Evolutionary conservation across 2,329 filamentous ascomycete species (phyloP).

Genomic region (Teratosphaeriaceae sp.): DNA sequence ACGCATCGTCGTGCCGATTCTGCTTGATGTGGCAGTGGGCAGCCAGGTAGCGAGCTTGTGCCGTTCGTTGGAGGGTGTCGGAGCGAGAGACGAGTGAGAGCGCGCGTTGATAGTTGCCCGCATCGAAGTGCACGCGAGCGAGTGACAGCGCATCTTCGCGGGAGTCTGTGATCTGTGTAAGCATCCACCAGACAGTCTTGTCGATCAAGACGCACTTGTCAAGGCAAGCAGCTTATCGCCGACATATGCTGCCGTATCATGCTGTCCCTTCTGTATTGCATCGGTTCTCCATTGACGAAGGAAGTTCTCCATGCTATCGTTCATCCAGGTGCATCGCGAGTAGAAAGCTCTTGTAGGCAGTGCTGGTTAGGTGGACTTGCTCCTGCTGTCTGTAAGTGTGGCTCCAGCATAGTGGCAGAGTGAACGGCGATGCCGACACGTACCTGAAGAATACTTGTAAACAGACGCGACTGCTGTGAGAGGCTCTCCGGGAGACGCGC

Average conservation of each 20-base stretch:
- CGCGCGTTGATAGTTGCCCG: slow-evolving; percentile 89
- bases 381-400: slow-evolving; percentile 10
- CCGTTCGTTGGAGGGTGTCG: slow-evolving; percentile 72
- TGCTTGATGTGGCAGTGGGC: slow-evolving; percentile 94
- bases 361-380: not conserved
- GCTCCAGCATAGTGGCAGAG: not conserved
- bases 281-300: slow-evolving; percentile 92
- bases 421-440: slow-evolving; percentile 6
- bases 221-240: slow-evolving; percentile 94
- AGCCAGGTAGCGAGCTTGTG: slow-evolving; percentile 85
- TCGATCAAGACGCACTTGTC: slow-evolving; percentile 60
- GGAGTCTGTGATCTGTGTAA: slow-evolving; percentile 56
- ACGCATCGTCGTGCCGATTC: slow-evolving; percentile 79
- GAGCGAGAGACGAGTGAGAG: slow-evolving; percentile 78
- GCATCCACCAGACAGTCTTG: not conserved
- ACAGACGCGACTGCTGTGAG: not conserved
- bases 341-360: not conserved
- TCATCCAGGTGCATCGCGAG: slow-evolving; percentile 2
- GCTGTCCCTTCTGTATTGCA: slow-evolving; percentile 90
- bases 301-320: slow-evolving; percentile 72
- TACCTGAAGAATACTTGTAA: slow-evolving; percentile 13
- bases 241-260: slow-evolving; percentile 94
- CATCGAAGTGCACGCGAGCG: slow-evolving; percentile 95
- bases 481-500: not conserved
- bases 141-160: slow-evolving; percentile 96